These are phyloP conservation scores for Eucalyptus pumila DNA, from an alignment of 345 rosid genomes.

Conservation along the genomic window DNA sequence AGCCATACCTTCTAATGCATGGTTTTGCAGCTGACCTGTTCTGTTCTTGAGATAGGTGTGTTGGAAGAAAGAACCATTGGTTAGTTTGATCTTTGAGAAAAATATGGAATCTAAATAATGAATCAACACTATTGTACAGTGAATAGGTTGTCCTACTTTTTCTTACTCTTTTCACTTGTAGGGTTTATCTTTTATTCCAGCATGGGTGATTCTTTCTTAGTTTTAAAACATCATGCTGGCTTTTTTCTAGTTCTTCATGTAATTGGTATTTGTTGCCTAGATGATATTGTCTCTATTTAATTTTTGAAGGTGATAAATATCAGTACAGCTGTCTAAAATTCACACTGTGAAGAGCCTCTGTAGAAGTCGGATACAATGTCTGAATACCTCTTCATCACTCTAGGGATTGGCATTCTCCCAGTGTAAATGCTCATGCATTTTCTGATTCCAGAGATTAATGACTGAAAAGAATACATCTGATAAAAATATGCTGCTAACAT, in stretches of 20 bases:
- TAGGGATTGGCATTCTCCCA: background rate
- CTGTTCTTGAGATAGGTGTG: background rate
- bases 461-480: background rate
- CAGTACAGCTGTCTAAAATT: background rate
- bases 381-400: background rate
- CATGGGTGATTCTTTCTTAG: background rate
- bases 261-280: background rate
- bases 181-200: background rate
- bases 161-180: background rate
- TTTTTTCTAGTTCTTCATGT: background rate
- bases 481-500: background rate
- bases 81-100: background rate
- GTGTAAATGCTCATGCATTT: background rate
- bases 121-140: background rate
- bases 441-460: background rate
- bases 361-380: background rate
- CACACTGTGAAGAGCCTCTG: background rate
- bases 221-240: background rate
- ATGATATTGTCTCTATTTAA: background rate
- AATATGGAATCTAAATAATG: background rate
- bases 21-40: background rate
- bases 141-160: background rate
- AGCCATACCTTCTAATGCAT: constrained; percentile 1
- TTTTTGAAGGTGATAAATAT: background rate
- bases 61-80: background rate